Percentiles rank a stretch among this genome's conserved stretches.
phyloP scores from a whole-genome alignment of 352 stramenopile species.

The Globisporangium spinosum region DNA sequence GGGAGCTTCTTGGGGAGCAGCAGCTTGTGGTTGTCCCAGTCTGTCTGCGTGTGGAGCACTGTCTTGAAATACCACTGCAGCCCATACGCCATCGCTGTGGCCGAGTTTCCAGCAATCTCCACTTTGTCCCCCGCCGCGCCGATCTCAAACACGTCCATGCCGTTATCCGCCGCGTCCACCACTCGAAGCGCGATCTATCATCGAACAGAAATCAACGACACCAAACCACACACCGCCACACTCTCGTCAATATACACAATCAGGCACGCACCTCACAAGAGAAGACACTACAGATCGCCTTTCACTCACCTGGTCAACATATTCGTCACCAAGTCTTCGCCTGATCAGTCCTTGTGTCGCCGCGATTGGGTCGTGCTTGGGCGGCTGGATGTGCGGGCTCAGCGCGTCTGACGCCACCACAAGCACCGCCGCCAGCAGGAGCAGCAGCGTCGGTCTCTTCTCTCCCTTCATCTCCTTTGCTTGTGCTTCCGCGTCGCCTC shows the following conservation, averaged over 20 bases:
- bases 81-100: slow-evolving; percentile 63
- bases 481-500: background rate
- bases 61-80: slow-evolving; percentile 81
- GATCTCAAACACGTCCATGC: slow-evolving; percentile 65
- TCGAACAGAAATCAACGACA: no score
- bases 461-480: background rate
- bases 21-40: slow-evolving; percentile 77
- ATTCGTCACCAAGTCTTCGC: slow-evolving; percentile 45
- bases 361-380: slow-evolving; percentile 42
- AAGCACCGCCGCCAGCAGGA: slow-evolving; percentile 17
- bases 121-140: slow-evolving; percentile 40
- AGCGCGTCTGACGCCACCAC: slow-evolving; percentile 15
- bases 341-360: slow-evolving; percentile 54
- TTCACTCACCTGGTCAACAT: slow-evolving; percentile 45
- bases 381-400: slow-evolving; percentile 24
- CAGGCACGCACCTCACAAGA: no score
- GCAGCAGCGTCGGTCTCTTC: slow-evolving; percentile 11
- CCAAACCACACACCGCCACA: no score
- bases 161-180: slow-evolving; percentile 34
- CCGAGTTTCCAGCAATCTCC: slow-evolving; percentile 48
- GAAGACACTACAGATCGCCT: no score
- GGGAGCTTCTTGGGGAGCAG: slow-evolving; percentile 55
- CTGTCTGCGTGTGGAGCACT: slow-evolving; percentile 66
- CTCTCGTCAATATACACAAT: no score
- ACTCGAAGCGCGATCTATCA: slow-evolving; percentile 48